Percentiles rank a stretch among this genome's conserved stretches.
Conservation (phyloP, 1,139 yeast species). For the Spathaspora sp. region DNA sequence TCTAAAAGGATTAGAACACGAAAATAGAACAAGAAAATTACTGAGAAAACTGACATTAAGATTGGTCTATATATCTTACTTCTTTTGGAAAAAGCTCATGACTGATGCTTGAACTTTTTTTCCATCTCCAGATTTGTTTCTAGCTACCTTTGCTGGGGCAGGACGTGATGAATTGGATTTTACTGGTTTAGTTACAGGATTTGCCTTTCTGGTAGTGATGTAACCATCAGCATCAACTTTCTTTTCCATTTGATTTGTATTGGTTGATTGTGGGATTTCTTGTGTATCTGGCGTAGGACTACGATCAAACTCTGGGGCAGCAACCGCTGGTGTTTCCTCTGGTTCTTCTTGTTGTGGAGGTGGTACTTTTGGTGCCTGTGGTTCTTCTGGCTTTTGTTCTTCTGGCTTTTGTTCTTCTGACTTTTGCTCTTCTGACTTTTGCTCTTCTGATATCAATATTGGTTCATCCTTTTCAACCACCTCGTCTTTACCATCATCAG, state of each 20-base stretch:
- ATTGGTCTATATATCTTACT: conserved; percentile 7
- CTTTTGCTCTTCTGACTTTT: conserved; percentile 7
- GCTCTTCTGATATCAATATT: not conserved
- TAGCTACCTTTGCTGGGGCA: conserved; percentile 8
- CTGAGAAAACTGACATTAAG: too few relatives aligned
- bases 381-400: conserved; percentile 5
- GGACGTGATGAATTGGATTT: not conserved
- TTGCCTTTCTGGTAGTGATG: conserved; percentile 27
- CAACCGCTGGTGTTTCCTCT: conserved; percentile 3
- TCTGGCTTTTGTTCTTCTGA: conserved; percentile 1
- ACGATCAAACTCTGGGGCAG: not conserved
- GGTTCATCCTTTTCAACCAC: conserved; percentile 6
- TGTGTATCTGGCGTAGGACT: not conserved
- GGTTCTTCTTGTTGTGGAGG: not conserved
- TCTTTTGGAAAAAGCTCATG: conserved; percentile 40
- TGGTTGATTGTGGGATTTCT: conserved; percentile 8
- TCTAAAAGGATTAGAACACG: too few relatives aligned
- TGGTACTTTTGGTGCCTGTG: not conserved
- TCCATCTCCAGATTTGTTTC: conserved; percentile 18
- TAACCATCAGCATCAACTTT: conserved; percentile 45
- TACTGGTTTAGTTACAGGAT: conserved; percentile 14
- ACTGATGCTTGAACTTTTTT: conserved; percentile 36
- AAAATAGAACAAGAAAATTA: too few relatives aligned
- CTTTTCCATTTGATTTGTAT: conserved; percentile 12
- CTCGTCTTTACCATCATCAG: conserved; percentile 16